Conservation (phyloP, 495 filamentous ascomycete species). For the Podospora pseudocomata region DNA sequence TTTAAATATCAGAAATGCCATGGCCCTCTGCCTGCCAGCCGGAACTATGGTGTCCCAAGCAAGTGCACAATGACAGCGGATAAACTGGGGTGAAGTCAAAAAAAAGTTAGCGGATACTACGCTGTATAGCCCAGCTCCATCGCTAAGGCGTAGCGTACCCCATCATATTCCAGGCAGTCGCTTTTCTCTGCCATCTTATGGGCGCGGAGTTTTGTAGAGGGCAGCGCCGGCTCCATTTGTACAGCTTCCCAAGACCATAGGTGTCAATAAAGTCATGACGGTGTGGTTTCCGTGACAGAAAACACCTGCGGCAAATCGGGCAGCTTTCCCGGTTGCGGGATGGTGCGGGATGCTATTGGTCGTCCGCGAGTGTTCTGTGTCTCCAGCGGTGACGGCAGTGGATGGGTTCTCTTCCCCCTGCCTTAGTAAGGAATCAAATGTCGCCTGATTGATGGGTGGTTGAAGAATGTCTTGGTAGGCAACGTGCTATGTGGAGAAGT, state of each 20-base stretch:
- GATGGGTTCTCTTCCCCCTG: not conserved
- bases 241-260: not conserved
- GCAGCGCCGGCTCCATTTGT: not conserved
- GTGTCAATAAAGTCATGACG: not conserved
- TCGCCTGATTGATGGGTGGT: too few relatives aligned
- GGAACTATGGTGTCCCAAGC: not conserved
- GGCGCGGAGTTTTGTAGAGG: not conserved
- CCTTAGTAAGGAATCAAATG: not conserved
- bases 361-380: not conserved
- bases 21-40: not conserved
- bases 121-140: not conserved
- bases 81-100: not conserved
- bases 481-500: not conserved
- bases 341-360: not conserved
- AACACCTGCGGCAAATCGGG: not conserved
- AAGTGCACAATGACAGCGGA: not conserved
- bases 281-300: not conserved
- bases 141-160: not conserved
- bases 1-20: not conserved
- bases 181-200: not conserved
- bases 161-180: constrained; percentile 5
- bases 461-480: not conserved
- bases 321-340: not conserved
- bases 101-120: not conserved
- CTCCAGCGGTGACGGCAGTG: not conserved